Evolutionary conservation across 1,139 yeast genomes (phyloP).

Genomic region (Torulaspora globosa): DNA sequence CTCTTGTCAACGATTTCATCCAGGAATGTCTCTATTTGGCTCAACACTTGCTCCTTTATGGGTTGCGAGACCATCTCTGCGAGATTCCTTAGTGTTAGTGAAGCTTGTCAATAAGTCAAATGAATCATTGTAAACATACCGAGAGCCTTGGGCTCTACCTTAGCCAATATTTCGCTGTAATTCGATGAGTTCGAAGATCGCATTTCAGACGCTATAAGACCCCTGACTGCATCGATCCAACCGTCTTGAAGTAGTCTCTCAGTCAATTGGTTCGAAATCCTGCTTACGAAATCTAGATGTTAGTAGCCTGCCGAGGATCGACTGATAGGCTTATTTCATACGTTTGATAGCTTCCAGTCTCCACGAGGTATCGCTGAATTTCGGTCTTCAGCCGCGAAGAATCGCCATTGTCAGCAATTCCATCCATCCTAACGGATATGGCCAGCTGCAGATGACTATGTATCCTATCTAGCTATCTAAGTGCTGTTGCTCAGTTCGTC

Average conservation of each 20-base stretch:
- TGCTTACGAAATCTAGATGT: slow-evolving; percentile 10
- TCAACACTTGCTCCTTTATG: slow-evolving; percentile 57
- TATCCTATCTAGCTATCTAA: neutral
- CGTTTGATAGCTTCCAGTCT: slow-evolving; percentile 76
- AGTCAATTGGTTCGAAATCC: slow-evolving; percentile 56
- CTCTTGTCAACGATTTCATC: slow-evolving; percentile 43
- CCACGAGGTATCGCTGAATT: slow-evolving; percentile 65
- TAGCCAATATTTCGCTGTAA: slow-evolving; percentile 51
- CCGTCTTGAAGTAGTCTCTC: slow-evolving; percentile 70
- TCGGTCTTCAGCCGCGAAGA: slow-evolving; percentile 49
- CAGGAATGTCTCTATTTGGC: slow-evolving; percentile 57
- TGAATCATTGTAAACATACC: slow-evolving; percentile 38
- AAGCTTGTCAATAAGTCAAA: neutral
- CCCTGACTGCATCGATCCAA: slow-evolving; percentile 76
- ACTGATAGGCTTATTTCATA: slow-evolving; percentile 19
- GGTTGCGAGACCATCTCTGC: slow-evolving; percentile 58
- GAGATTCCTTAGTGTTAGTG: slow-evolving; percentile 11
- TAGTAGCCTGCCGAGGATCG: slow-evolving; percentile 2
- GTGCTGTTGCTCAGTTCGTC: neutral
- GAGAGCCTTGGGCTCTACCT: slow-evolving; percentile 61
- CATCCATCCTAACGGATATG: slow-evolving; percentile 7
- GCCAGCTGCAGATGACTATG: neutral
- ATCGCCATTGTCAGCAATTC: slow-evolving; percentile 5
- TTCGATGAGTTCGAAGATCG: slow-evolving; percentile 41
- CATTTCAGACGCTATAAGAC: slow-evolving; percentile 48